Evolutionary conservation across 306 rosid genomes (phyloP), one percentile per base, ranked within the genome.

Genomic region (Carpinus viminea): DNA sequence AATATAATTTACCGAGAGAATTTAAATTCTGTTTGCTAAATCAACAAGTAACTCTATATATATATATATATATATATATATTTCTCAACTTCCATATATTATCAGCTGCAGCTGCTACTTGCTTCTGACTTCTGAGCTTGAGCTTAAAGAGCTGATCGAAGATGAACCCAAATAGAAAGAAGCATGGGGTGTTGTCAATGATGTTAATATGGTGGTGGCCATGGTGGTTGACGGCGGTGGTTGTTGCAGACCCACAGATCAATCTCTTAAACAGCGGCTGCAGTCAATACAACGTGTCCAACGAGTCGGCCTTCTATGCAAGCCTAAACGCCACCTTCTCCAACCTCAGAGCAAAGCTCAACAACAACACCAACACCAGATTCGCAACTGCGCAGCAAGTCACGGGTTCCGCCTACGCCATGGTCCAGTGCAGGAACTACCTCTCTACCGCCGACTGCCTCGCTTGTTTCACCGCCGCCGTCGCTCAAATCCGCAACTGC

Each of bases 391-490:
- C 88, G 18, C 81, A 86, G 36, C 75, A 70, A 31, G 70, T 78
- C 0, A 69, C 7, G 3, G 93, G 93, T 47, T 76, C 82, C 5
- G 90, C 86, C 20, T 89, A 89, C 73, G 89, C 88, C 65, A 17
- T 89, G 87, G 87, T 85, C 36, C 96, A 89, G 72, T 91, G 92
- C 21, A 74, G 96, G 50, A 82, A 87, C 54, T 89, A 91, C 78
- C 88, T 91, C 70, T 87, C 96, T 11, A 1, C 52, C 0, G 71
- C 84, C 2, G 93, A 89, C 72, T 89, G 96, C 18, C 10, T 76
- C 2, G 76, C 90, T 21, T 91, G 96, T 75, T 81, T 87, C 56
- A 0, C 78, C 4, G 34, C 59, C 16, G 91, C 93, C 3, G 85
- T 76, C 55, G 24, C 82, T 5, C 86, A 84, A 73, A 87, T 91